Conservation (phyloP, 768 basidiomycete genomes). For the Lentinula sp. region DNA sequence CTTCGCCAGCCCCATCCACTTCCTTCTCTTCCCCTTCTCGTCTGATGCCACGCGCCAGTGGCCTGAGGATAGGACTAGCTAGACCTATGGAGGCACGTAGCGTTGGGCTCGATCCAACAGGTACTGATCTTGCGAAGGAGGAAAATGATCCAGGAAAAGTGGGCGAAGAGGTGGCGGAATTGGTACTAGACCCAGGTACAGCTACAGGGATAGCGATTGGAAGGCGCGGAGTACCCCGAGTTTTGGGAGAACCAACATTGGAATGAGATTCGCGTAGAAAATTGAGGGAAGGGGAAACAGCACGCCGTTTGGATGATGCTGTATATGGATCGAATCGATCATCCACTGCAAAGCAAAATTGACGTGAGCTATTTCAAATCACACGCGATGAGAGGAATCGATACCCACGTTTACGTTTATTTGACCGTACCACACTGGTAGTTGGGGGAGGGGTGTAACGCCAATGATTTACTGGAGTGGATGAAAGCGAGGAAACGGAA, state of each 20-base stretch:
- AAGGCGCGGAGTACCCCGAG: conserved; percentile 38
- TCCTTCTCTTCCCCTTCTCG: conserved; percentile 61
- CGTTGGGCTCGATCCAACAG: conserved; percentile 69
- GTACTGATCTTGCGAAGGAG: conserved; percentile 42
- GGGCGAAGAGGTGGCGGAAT: conserved; percentile 69
- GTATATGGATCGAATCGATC: conserved; percentile 86
- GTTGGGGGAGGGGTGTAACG: conserved; percentile 78
- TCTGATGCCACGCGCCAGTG: conserved; percentile 48
- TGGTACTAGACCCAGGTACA: conserved; percentile 49
- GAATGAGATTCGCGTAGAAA: conserved; percentile 58
- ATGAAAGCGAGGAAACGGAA: conserved; percentile 41
- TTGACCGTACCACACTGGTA: conserved; percentile 67
- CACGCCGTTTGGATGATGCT: conserved; percentile 69
- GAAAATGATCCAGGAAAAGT: conserved; percentile 49
- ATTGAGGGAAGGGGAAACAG: conserved; percentile 75
- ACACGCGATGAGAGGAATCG: neutral
- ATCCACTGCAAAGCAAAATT: conserved; percentile 44
- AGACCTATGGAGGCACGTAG: conserved; percentile 65
- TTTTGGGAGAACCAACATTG: conserved; percentile 42
- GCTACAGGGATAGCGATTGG: conserved; percentile 65
- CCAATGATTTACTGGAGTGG: conserved; percentile 59
- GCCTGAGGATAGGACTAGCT: conserved; percentile 71
- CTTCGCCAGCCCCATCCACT: conserved; percentile 75
- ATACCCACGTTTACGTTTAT: conserved; percentile 72
- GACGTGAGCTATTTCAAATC: neutral